Evolutionary conservation across 371 early-diverging fungal genomes (phyloP).

Genomic region (Rhizopus microsporus): DNA sequence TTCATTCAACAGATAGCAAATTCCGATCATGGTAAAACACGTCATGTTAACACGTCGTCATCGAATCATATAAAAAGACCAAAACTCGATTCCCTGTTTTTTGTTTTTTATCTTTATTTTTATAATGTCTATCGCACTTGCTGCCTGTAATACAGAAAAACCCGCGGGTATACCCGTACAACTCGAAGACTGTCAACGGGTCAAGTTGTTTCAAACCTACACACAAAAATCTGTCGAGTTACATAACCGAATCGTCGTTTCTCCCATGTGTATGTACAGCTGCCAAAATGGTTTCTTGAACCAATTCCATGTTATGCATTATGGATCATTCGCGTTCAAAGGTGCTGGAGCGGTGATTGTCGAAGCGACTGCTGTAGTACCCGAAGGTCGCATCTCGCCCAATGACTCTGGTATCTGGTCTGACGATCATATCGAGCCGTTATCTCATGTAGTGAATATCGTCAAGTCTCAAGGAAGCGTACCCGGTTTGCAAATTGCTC

Average conservation of each 20-base stretch:
- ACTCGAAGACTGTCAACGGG: slow-evolving; percentile 14
- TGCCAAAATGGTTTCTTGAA: slow-evolving; percentile 22
- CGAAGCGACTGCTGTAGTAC: slow-evolving; percentile 79
- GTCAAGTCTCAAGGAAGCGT: slow-evolving; percentile 63
- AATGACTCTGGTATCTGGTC: slow-evolving; percentile 75
- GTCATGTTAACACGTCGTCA: too few species aligned
- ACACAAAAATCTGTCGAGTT: slow-evolving; percentile 53
- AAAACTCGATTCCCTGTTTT: background rate
- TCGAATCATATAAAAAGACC: background rate
- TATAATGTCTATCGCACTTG: slow-evolving; percentile 11
- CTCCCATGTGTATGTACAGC: slow-evolving; percentile 78
- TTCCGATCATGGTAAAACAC: too few species aligned
- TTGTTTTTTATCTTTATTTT: background rate
- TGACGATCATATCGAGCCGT: slow-evolving; percentile 69
- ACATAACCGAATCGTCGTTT: slow-evolving; percentile 75
- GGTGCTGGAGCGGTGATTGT: slow-evolving; percentile 77
- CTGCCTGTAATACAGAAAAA: slow-evolving; percentile 4
- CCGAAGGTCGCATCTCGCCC: slow-evolving; percentile 81
- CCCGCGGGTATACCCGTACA: slow-evolving; percentile 24
- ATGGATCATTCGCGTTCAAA: slow-evolving; percentile 69
- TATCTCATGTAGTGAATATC: slow-evolving; percentile 64
- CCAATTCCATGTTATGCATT: slow-evolving; percentile 67
- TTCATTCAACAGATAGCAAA: too few species aligned
- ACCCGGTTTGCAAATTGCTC: slow-evolving; percentile 77
- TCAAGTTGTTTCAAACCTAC: slow-evolving; percentile 63